phyloP scores from a whole-genome alignment of 352 stramenopile genomes.

The Phytophthora foliorum region DNA sequence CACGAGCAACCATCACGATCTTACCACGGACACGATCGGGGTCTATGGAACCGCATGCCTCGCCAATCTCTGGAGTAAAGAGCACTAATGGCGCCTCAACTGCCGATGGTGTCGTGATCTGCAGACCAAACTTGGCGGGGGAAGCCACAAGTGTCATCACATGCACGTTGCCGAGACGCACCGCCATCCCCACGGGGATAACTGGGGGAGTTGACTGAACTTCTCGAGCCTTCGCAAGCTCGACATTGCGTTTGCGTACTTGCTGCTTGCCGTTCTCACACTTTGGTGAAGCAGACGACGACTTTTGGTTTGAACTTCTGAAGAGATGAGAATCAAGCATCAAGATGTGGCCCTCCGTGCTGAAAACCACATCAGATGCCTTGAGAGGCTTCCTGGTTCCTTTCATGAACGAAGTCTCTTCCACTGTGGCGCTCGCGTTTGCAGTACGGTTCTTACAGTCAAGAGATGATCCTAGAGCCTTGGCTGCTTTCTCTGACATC shows the following conservation, averaged over 20 bases:
- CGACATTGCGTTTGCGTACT: conserved; percentile 47
- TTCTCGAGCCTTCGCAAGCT: conserved; percentile 37
- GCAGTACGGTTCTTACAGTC: conserved; percentile 10
- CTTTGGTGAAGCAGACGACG: conserved; percentile 19
- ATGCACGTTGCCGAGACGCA: conserved; percentile 67
- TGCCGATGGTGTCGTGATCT: conserved; percentile 48
- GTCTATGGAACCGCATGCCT: conserved; percentile 57
- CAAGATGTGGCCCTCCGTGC: conserved; percentile 84
- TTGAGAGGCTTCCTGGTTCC: conserved; percentile 55
- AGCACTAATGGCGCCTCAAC: conserved; percentile 71
- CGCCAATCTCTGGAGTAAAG: conserved; percentile 46
- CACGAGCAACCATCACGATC: conserved; percentile 76
- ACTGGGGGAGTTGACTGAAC: conserved; percentile 19
- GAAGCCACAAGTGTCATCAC: conserved; percentile 75
- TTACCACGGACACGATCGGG: conserved; percentile 51
- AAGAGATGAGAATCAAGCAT: conserved; percentile 74
- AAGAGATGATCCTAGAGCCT: background rate
- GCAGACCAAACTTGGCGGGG: conserved; percentile 71
- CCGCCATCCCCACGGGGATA: conserved; percentile 64
- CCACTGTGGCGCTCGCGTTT: conserved; percentile 22
- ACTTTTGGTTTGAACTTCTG: conserved; percentile 11
- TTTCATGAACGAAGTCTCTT: conserved; percentile 16
- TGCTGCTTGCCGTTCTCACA: conserved; percentile 70
- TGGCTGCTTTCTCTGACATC: conserved; percentile 11
- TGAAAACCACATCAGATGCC: conserved; percentile 82